These are phyloP conservation scores for Betula pendula DNA, from an alignment of 306 rosid genomes.

Conservation along the genomic window DNA sequence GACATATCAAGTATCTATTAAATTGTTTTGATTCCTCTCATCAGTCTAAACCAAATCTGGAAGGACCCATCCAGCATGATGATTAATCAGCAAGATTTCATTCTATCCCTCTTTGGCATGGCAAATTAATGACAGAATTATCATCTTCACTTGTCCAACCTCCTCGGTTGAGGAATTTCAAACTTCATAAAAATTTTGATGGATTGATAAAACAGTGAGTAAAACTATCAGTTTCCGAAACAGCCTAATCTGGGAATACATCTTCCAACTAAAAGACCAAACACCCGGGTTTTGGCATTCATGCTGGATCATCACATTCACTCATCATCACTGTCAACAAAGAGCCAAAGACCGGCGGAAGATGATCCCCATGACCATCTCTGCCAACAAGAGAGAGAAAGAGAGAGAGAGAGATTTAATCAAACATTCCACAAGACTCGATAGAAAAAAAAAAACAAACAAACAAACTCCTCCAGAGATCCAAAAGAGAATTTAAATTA, in stretches of 20 bases:
- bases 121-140: background rate
- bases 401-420: background rate
- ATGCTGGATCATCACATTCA: background rate
- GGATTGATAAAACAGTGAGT: background rate
- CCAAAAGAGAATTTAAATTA: background rate
- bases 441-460: background rate
- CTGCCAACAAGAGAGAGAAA: background rate
- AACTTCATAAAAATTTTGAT: background rate
- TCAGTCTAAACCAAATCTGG: slow-evolving; percentile 1
- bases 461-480: background rate
- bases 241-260: background rate
- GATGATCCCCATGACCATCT: background rate
- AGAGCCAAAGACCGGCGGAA: background rate
- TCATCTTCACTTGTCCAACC: background rate
- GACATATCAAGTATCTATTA: background rate
- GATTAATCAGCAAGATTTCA: background rate
- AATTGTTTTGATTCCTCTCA: background rate
- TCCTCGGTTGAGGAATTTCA: background rate
- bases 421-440: background rate
- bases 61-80: background rate
- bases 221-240: background rate
- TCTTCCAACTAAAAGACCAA: background rate
- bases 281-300: background rate
- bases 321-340: background rate
- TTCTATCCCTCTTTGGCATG: background rate